Conservation (phyloP, 2,329 filamentous ascomycete genomes). For the Clonostachys sp. region DNA sequence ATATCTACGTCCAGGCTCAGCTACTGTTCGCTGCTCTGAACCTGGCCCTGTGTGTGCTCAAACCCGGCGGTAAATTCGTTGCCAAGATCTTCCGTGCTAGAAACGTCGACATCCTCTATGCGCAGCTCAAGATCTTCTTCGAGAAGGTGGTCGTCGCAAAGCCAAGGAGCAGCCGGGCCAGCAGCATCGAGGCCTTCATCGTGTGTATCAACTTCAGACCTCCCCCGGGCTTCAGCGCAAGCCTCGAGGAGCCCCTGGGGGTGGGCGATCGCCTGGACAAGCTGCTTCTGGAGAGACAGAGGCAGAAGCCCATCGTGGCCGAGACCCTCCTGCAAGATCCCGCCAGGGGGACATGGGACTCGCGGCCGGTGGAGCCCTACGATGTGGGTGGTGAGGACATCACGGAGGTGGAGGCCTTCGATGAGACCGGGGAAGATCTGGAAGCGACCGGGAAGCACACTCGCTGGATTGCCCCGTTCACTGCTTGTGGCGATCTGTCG, state of each 20-base stretch:
- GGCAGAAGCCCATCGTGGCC: slow-evolving; percentile 33
- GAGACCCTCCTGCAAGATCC: slow-evolving; percentile 39
- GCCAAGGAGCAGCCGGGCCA: slow-evolving; percentile 88
- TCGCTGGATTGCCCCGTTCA: slow-evolving; percentile 90
- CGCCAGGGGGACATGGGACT: slow-evolving; percentile 39
- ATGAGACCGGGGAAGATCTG: slow-evolving; percentile 20
- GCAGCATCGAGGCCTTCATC: slow-evolving; percentile 94
- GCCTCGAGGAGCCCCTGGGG: slow-evolving; percentile 70
- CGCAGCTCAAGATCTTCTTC: slow-evolving; percentile 90
- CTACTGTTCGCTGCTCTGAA: slow-evolving; percentile 92
- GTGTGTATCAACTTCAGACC: slow-evolving; percentile 88
- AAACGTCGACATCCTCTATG: slow-evolving; percentile 93
- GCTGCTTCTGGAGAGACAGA: slow-evolving; percentile 39
- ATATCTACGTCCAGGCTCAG: slow-evolving; percentile 97
- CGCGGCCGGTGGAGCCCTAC: slow-evolving; percentile 5
- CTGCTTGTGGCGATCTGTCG: slow-evolving; percentile 94
- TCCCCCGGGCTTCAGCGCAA: slow-evolving; percentile 70
- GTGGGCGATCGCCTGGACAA: slow-evolving; percentile 50
- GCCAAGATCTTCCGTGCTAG: slow-evolving; percentile 95
- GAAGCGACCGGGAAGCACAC: slow-evolving; percentile 13
- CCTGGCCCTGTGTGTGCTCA: slow-evolving; percentile 85
- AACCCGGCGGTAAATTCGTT: slow-evolving; percentile 91
- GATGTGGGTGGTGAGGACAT: slow-evolving; percentile 19
- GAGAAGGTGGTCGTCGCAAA: slow-evolving; percentile 84
- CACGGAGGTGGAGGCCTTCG: slow-evolving; percentile 47